Evolutionary conservation across 225 moss, liverwort and hornwort genomes (phyloP), one percentile per base, ranked within the genome.

Genomic region (Antitrichia curtipendula): DNA sequence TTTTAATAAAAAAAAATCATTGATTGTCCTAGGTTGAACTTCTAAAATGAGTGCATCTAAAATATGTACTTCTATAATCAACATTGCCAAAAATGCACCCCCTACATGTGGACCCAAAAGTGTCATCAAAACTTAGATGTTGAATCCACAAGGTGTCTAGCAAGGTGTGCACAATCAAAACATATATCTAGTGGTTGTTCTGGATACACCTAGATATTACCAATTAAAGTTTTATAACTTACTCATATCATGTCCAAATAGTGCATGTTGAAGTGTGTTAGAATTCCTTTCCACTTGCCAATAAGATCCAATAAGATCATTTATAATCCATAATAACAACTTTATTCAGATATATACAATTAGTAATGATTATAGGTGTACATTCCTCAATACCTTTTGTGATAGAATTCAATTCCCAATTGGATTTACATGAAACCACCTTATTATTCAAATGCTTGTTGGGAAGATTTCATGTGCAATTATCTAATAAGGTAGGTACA

Each of bases 11-110:
- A 11, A 73, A 47, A 31, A 11, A 47, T 18, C 47, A 29, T 73
- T 0, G 1, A 47, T 73, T 73, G 31, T 29, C 6, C 0, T 29
- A 73, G 3, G 17, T 72, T 10, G 16, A 72, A 1, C 16, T 43
- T 9, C 27, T 71, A 43, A 29, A 72, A 45, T 45, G 28, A 28
- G 16, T 70, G 8, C 5, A 41, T 68, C 1, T 20, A 36, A 65
- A 3, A 38, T n/a, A 38, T 68, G 0, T 22, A 38, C 20, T 11
- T 1, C 11, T 1, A 38, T 10, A 68, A 68, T 23, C 7, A 38
- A 38, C 1, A 38, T 2, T 22, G 1, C 3, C 2, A 0, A 7
- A 68, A 68, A 22, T 68, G 12, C 0, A 0, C 4, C 2, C 4
- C 38, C 23, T 66, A 66, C 12, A 38, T 36, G 21, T 1, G 1